Evolutionary conservation across 2,329 filamentous ascomycete species (phyloP).

Genomic region (Metarhizium humberi): DNA sequence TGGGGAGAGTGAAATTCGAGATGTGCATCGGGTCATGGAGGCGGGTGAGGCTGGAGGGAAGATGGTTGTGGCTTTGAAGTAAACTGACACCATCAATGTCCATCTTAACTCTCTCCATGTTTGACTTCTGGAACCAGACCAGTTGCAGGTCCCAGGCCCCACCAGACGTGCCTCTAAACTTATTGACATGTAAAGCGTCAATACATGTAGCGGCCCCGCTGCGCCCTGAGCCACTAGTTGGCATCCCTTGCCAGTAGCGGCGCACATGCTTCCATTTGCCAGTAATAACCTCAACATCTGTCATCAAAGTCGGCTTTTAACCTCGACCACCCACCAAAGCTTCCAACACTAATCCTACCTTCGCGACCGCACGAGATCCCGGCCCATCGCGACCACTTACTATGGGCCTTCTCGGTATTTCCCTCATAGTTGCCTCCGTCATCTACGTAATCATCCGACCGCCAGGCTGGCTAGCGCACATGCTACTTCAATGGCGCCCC

Average conservation of each 20-base stretch:
- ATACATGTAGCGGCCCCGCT: no score
- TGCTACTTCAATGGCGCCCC: constrained; percentile 16
- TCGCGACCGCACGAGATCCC: background rate
- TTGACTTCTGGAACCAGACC: no score
- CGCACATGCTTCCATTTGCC: no score
- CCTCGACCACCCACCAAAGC: background rate
- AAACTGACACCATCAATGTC: no score
- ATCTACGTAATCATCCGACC: constrained; percentile 47
- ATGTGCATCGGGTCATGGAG: constrained; percentile 24
- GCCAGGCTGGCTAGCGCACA: constrained; percentile 34
- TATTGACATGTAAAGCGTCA: no score
- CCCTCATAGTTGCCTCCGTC: constrained; percentile 52
- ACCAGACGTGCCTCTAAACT: no score
- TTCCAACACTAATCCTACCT: background rate
- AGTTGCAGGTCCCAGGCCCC: no score
- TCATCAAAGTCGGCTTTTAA: no score
- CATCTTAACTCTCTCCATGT: no score
- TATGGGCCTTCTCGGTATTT: constrained; percentile 41
- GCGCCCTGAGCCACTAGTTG: no score
- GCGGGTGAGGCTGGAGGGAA: constrained; percentile 18
- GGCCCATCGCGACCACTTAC: background rate
- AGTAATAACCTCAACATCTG: no score
- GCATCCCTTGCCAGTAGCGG: background rate
- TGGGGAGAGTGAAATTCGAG: constrained; percentile 17
- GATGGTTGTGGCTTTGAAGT: constrained; percentile 19